Evolutionary conservation across 2,329 filamentous ascomycete genomes (phyloP).

Genomic region (Berkeleyomyces basicola): DNA sequence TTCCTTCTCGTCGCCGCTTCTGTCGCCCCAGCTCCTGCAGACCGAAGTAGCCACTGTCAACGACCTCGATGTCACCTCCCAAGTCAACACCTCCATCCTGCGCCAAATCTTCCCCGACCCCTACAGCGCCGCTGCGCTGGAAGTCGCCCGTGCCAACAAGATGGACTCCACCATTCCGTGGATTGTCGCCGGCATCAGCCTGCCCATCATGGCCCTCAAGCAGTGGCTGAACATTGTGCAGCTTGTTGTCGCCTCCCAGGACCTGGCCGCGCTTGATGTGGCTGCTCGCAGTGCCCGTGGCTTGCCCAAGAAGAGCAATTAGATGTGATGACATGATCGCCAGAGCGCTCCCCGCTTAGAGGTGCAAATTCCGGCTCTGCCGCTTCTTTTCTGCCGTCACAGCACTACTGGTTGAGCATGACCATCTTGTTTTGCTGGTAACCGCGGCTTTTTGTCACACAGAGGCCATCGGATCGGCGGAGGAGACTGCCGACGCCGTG

Average conservation of each 20-base stretch:
- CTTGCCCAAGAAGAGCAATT: slow-evolving; percentile 30
- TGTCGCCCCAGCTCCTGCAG: slow-evolving; percentile 67
- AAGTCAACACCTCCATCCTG: slow-evolving; percentile 52
- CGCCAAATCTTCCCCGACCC: slow-evolving; percentile 70
- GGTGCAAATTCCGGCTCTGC: not conserved
- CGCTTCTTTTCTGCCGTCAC: not conserved
- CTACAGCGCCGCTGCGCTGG: slow-evolving; percentile 81
- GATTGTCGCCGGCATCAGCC: slow-evolving; percentile 65
- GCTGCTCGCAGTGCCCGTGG: slow-evolving; percentile 40
- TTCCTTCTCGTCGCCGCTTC: slow-evolving; percentile 80
- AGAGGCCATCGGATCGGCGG: not conserved
- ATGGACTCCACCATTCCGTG: slow-evolving; percentile 50
- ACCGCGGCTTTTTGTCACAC: not conserved
- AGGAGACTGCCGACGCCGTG: not conserved
- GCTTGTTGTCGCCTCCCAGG: slow-evolving; percentile 79
- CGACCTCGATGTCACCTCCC: slow-evolving; percentile 46
- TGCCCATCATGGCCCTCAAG: slow-evolving; percentile 79
- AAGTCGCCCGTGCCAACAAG: slow-evolving; percentile 88
- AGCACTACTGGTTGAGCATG: not conserved
- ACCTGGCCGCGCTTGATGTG: slow-evolving; percentile 83
- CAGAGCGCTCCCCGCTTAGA: not conserved
- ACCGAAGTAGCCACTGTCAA: slow-evolving; percentile 20
- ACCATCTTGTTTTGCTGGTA: not conserved
- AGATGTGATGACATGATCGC: not conserved
- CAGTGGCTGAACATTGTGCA: slow-evolving; percentile 90